A percentile compares a stretch with the other conserved stretches of the same genome.
phyloP scores from a whole-genome alignment of 192 early-diverging fungal genomes.

The Backusella circina region DNA sequence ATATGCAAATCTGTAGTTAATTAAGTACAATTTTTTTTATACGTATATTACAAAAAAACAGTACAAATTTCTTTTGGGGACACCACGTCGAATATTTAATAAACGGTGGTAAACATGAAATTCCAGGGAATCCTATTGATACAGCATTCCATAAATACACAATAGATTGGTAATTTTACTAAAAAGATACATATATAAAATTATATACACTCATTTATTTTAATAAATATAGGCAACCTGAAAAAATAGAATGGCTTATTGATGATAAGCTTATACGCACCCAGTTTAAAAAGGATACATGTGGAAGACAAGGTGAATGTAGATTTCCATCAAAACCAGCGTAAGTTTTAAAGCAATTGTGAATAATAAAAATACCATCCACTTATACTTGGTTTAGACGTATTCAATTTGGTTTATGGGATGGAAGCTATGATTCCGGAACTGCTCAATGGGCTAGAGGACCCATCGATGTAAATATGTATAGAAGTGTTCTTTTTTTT shows the following conservation, averaged over 20 bases:
- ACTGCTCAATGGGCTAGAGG: conserved; percentile 35
- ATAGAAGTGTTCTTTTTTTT: not conserved
- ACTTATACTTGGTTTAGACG: conserved; percentile 20
- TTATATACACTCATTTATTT: not conserved
- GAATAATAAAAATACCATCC: not conserved
- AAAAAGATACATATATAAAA: not conserved
- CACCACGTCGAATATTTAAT: conserved; percentile 25
- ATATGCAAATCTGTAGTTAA: not conserved
- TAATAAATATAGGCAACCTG: conserved; percentile 19
- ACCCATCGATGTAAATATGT: conserved; percentile 24
- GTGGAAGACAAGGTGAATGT: conserved; percentile 16
- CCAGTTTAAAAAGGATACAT: conserved; percentile 25
- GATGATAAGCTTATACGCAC: conserved; percentile 43
- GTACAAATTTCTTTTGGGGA: conserved; percentile 43
- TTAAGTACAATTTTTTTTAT: no score
- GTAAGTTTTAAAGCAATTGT: conserved; percentile 9
- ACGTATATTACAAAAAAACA: not conserved
- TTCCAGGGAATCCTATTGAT: conserved; percentile 13
- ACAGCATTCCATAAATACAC: conserved; percentile 42
- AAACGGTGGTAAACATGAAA: conserved; percentile 28
- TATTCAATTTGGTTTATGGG: conserved; percentile 53
- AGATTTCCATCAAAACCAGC: conserved; percentile 41
- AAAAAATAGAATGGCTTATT: conserved; percentile 45
- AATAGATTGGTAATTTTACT: conserved; percentile 14
- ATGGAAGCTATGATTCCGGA: conserved; percentile 40